These are phyloP conservation scores for Microascus cirrosus DNA, from an alignment of 2,329 filamentous ascomycete genomes.

Conservation along the genomic window DNA sequence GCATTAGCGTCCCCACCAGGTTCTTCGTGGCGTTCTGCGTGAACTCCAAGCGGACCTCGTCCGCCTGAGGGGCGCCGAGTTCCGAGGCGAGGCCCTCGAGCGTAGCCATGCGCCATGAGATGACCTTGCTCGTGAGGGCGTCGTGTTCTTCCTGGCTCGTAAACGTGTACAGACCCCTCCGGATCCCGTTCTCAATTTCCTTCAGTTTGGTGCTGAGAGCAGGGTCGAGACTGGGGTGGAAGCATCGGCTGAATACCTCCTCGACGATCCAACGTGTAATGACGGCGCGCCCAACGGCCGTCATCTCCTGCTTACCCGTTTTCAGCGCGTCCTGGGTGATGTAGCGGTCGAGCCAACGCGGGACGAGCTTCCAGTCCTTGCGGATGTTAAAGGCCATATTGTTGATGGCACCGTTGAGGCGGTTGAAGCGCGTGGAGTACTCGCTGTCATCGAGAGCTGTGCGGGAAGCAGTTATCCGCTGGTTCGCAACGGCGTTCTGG, in stretches of 20 bases:
- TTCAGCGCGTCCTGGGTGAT: constrained; percentile 78
- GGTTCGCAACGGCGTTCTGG: constrained; percentile 95
- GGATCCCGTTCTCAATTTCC: constrained; percentile 77
- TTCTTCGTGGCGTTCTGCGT: constrained; percentile 59
- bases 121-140: constrained; percentile 73
- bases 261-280: constrained; percentile 86
- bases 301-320: constrained; percentile 96
- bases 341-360: constrained; percentile 65
- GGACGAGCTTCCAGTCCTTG: constrained; percentile 81
- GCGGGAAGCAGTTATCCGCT: constrained; percentile 85
- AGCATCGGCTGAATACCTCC: constrained; percentile 82
- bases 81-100: constrained; percentile 74
- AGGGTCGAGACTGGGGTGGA: constrained; percentile 78
- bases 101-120: constrained; percentile 88
- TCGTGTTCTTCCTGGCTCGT: constrained; percentile 81
- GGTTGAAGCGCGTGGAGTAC: constrained; percentile 79
- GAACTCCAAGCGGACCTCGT: constrained; percentile 56
- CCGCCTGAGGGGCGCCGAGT: constrained; percentile 54
- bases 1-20: constrained; percentile 58
- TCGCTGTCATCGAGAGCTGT: constrained; percentile 93
- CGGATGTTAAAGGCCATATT: constrained; percentile 93
- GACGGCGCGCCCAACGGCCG: constrained; percentile 78
- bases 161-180: constrained; percentile 61
- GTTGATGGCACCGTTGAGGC: constrained; percentile 86
- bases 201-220: constrained; percentile 71